A percentile compares a stretch with the other conserved stretches of the same genome.
Evolutionary conservation across 305 asterid genomes (phyloP).

Genomic region (Coffea humblotiana): DNA sequence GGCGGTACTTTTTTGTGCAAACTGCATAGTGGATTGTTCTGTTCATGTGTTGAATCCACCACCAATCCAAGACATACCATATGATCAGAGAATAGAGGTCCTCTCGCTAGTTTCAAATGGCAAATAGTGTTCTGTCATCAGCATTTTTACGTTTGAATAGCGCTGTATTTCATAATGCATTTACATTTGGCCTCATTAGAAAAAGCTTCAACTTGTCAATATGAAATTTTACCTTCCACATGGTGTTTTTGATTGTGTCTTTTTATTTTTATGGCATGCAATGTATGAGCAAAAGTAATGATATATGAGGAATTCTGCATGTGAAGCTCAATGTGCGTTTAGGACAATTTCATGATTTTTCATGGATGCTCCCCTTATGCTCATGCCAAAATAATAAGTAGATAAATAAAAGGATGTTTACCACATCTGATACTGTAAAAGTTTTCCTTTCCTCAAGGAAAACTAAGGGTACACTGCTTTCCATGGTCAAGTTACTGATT

Average conservation of each 20-base stretch:
- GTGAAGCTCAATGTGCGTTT: background rate
- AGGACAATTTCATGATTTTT: background rate
- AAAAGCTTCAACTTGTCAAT: background rate
- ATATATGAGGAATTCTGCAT: too few relatives aligned
- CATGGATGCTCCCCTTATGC: background rate
- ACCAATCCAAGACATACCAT: background rate
- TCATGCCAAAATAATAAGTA: too few relatives aligned
- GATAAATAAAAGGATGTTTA: too few relatives aligned
- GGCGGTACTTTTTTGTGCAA: background rate
- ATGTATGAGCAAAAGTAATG: background rate
- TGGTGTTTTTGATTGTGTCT: background rate
- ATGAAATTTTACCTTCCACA: background rate
- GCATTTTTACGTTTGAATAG: background rate
- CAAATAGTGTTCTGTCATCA: background rate
- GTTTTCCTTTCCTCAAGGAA: background rate
- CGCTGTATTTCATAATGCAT: background rate
- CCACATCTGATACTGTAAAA: background rate
- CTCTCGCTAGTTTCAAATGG: background rate
- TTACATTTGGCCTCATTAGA: background rate
- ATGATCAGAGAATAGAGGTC: background rate
- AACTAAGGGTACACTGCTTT: background rate
- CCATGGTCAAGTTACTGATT: background rate
- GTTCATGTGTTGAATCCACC: background rate
- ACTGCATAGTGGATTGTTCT: slow-evolving; percentile 1
- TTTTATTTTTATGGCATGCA: background rate